Percentiles rank a stretch among this genome's conserved stretches.
Evolutionary conservation across 331 rosid genomes (phyloP).

Genomic region (Erythrophleum ivorense): DNA sequence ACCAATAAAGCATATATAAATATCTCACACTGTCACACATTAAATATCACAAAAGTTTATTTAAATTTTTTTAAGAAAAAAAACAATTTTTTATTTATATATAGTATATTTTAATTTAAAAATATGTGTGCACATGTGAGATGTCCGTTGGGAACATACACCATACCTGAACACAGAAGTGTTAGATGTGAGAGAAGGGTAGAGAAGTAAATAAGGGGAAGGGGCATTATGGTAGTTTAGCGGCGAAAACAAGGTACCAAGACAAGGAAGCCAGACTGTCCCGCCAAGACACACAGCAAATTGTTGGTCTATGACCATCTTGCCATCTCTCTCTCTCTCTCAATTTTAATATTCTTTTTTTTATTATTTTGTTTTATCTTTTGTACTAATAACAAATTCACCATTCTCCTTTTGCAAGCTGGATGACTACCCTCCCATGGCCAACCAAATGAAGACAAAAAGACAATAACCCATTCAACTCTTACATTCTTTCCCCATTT

Average conservation of each 20-base stretch:
- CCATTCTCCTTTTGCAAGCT: not conserved
- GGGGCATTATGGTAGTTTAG: conserved; percentile 56
- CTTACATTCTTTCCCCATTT: not conserved
- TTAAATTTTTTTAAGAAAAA: no score
- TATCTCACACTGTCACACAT: no score
- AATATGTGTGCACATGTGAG: not conserved
- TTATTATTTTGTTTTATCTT: not conserved
- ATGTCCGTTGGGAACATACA: not conserved
- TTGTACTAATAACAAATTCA: not conserved
- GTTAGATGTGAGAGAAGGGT: not conserved
- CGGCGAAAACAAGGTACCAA: conserved; percentile 49
- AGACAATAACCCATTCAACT: not conserved
- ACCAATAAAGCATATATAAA: no score
- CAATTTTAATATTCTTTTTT: not conserved
- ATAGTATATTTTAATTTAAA: no score
- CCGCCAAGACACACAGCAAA: conserved; percentile 52
- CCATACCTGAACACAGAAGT: not conserved
- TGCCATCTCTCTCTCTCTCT: not conserved
- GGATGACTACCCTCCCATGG: not conserved
- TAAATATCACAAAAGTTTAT: no score
- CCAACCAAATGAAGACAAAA: conserved; percentile 30
- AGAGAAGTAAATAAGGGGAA: conserved; percentile 24
- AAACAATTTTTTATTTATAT: no score
- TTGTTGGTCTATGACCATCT: not conserved
- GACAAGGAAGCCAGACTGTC: conserved; percentile 78